Percentiles rank a stretch among this genome's conserved stretches.
phyloP scores from a whole-genome alignment of 2,329 filamentous ascomycete species.

The Calonectria pauciramosa region DNA sequence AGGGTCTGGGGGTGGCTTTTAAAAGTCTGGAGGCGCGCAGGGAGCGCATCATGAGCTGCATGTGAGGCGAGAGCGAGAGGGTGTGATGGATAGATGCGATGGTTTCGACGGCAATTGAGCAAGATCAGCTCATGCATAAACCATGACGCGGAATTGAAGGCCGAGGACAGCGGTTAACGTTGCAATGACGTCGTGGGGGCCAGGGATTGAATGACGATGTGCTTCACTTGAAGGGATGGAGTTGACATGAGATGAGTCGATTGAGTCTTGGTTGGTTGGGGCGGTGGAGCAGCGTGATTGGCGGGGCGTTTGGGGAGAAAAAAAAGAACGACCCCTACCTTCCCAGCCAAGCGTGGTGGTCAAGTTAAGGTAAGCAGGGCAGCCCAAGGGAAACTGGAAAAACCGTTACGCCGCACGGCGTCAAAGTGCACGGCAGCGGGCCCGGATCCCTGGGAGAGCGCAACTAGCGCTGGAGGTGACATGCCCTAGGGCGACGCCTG shows the following conservation, averaged over 20 bases:
- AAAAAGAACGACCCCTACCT: neutral
- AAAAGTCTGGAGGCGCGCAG: constrained; percentile 33
- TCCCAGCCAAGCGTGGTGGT: constrained; percentile 3
- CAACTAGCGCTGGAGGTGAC: neutral
- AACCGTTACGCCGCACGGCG: constrained; percentile 30
- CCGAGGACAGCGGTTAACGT: neutral
- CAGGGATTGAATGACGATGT: constrained; percentile 9
- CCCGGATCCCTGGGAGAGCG: constrained; percentile 11
- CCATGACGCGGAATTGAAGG: neutral
- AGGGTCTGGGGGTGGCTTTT: constrained; percentile 14
- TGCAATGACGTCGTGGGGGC: constrained; percentile 3
- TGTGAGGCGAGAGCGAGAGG: constrained; percentile 6
- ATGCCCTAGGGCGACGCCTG: neutral
- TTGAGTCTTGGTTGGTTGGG: neutral
- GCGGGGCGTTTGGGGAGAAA: neutral
- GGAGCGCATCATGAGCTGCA: constrained; percentile 36
- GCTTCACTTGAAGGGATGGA: neutral
- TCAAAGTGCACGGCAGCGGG: constrained; percentile 22
- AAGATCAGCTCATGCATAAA: neutral
- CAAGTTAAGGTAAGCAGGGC: constrained; percentile 18
- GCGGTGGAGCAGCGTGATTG: constrained; percentile 20
- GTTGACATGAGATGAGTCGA: constrained; percentile 11
- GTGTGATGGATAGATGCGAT: neutral
- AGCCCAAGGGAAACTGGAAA: constrained; percentile 21
- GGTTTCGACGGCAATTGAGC: neutral